Evolutionary conservation across 2,329 filamentous ascomycete species (phyloP).

Genomic region (Aspergillus neoniger): DNA sequence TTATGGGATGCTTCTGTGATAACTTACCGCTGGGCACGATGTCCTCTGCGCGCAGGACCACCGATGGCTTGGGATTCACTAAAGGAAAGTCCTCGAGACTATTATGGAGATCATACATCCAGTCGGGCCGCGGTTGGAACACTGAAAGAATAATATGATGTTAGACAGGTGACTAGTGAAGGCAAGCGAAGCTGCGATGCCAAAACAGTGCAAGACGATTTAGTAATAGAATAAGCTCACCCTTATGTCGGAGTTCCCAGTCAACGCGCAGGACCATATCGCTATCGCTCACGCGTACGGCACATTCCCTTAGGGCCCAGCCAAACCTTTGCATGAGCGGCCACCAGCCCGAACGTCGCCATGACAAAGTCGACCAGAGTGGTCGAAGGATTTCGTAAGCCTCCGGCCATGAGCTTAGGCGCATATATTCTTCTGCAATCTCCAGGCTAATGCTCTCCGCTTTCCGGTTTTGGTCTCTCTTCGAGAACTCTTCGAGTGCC

Average conservation of each 20-base stretch:
- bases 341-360: slow-evolving; percentile 64
- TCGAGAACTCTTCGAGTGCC: slow-evolving; percentile 54
- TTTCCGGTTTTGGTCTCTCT: slow-evolving; percentile 55
- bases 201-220: neutral
- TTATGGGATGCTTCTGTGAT: neutral
- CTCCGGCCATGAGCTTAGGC: slow-evolving; percentile 51
- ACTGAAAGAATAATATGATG: slow-evolving; percentile 25
- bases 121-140: slow-evolving; percentile 38
- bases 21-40: slow-evolving; percentile 50
- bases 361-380: slow-evolving; percentile 59
- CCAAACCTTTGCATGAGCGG: slow-evolving; percentile 56
- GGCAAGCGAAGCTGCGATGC: neutral
- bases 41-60: slow-evolving; percentile 52
- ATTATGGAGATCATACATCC: slow-evolving; percentile 50
- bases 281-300: slow-evolving; percentile 46
- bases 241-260: slow-evolving; percentile 56
- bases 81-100: slow-evolving; percentile 45
- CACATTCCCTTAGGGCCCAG: slow-evolving; percentile 57
- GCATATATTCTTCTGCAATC: slow-evolving; percentile 56
- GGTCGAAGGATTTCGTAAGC: slow-evolving; percentile 55
- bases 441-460: slow-evolving; percentile 58
- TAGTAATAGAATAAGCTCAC: slow-evolving; percentile 25
- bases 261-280: slow-evolving; percentile 55
- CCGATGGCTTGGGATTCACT: slow-evolving; percentile 44
- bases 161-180: neutral